Evolutionary conservation across 2,329 filamentous ascomycete genomes (phyloP).

Genomic region (Epichloe hybrida): DNA sequence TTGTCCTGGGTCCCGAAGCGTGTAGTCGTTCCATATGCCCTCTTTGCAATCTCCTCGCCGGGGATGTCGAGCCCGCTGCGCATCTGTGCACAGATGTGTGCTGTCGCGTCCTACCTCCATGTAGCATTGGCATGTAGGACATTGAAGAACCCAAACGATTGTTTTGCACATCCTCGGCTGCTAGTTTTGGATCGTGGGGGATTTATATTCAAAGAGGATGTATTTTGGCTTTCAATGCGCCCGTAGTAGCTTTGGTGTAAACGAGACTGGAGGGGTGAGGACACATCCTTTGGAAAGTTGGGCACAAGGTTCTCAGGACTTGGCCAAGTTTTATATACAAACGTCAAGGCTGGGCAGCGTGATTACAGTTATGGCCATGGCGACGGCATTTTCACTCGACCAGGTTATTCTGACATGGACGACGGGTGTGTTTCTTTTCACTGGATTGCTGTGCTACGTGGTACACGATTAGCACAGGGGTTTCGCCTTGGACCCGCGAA

Average conservation of each 20-base stretch:
- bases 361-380: not conserved
- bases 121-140: not conserved
- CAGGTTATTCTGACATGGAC: not conserved
- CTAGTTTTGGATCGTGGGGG: not conserved
- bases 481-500: not conserved
- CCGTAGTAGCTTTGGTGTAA: too few species aligned
- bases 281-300: too few species aligned
- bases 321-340: too few species aligned
- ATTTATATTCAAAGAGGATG: too few species aligned
- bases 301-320: too few species aligned
- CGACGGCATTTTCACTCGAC: not conserved
- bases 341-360: not conserved
- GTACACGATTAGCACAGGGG: not conserved
- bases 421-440: not conserved
- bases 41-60: slow-evolving; percentile 2
- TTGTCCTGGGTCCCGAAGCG: not conserved
- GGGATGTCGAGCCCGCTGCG: slow-evolving; percentile 1
- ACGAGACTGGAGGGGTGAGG: too few species aligned
- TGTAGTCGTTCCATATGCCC: slow-evolving; percentile 2
- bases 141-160: not conserved
- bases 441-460: not conserved
- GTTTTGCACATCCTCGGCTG: not conserved
- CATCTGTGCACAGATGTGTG: not conserved
- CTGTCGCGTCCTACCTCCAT: not conserved
- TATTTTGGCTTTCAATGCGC: too few species aligned